Percentiles rank a stretch among this genome's conserved stretches.
Conservation (phyloP, 352 stramenopile genomes). For the Pythium dissimile region DNA sequence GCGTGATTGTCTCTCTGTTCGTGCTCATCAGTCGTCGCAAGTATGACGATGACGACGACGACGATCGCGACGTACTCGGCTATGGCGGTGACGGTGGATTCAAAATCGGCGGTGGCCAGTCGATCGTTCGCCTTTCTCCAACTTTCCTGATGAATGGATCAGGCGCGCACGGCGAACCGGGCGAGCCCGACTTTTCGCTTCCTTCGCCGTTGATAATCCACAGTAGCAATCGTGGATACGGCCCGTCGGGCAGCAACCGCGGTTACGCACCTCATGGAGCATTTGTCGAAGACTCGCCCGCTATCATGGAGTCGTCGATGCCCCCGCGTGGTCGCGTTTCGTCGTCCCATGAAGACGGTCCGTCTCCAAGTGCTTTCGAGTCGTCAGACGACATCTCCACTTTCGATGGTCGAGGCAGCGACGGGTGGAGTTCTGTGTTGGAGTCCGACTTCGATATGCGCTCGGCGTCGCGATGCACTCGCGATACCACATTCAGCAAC, state of each 20-base stretch:
- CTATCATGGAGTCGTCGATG: constrained; percentile 11
- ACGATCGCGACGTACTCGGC: constrained; percentile 34
- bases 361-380: constrained; percentile 28
- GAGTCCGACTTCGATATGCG: constrained; percentile 51
- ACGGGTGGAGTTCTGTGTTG: constrained; percentile 75
- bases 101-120: constrained; percentile 35
- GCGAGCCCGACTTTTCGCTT: constrained; percentile 9
- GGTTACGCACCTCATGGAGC: constrained; percentile 1
- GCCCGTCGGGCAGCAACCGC: neutral
- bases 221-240: neutral
- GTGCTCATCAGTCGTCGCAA: constrained; percentile 60
- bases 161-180: neutral
- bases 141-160: constrained; percentile 23
- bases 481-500: constrained; percentile 64
- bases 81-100: constrained; percentile 31
- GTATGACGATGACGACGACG: constrained; percentile 50
- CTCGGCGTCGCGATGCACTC: constrained; percentile 50
- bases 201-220: constrained; percentile 9
- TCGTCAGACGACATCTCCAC: constrained; percentile 40
- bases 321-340: constrained; percentile 1
- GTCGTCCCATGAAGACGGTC: constrained; percentile 5
- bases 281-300: constrained; percentile 13
- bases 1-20: constrained; percentile 51
- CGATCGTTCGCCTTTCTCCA: constrained; percentile 46
- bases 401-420: constrained; percentile 46